These are phyloP conservation scores for Calonectria henricotiae DNA, from an alignment of 2,329 filamentous ascomycete genomes.

Conservation along the genomic window DNA sequence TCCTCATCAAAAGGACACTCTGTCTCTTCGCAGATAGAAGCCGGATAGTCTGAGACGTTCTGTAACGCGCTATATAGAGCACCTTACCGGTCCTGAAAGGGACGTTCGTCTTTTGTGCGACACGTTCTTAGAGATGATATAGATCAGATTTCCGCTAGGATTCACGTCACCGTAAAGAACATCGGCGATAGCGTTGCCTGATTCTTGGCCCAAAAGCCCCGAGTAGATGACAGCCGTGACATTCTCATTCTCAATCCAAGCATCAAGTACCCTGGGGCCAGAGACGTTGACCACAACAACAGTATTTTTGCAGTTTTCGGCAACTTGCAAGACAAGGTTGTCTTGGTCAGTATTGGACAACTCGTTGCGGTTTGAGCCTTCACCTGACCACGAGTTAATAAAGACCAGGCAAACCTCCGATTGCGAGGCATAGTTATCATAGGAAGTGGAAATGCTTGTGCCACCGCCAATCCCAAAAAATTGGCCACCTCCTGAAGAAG, in stretches of 20 bases:
- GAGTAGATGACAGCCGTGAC: constrained; percentile 78
- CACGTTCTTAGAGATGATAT: constrained; percentile 13
- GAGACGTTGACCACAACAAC: constrained; percentile 79
- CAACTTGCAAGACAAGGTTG: constrained; percentile 72
- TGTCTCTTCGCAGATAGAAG: not conserved
- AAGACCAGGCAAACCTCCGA: constrained; percentile 71
- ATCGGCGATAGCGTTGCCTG: constrained; percentile 16
- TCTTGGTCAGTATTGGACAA: constrained; percentile 74
- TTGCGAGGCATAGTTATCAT: constrained; percentile 30
- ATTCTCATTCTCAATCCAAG: constrained; percentile 57
- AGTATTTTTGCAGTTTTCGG: constrained; percentile 61
- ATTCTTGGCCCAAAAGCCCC: constrained; percentile 78
- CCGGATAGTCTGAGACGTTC: constrained; percentile 10
- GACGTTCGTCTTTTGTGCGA: too few species aligned
- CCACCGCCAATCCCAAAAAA: not conserved
- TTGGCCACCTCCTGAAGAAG: not conserved
- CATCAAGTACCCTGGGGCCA: constrained; percentile 73
- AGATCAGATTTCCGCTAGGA: not conserved
- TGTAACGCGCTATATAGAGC: too few species aligned
- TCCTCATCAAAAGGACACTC: constrained; percentile 69
- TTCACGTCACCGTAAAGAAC: constrained; percentile 26
- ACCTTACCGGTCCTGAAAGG: too few species aligned
- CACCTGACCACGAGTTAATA: constrained; percentile 78
- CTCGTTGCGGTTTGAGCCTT: constrained; percentile 78
- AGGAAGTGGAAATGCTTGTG: not conserved